Base-by-base conservation (phyloP, 352 stramenopile species). In the Phytophthora kernoviae region DNA sequence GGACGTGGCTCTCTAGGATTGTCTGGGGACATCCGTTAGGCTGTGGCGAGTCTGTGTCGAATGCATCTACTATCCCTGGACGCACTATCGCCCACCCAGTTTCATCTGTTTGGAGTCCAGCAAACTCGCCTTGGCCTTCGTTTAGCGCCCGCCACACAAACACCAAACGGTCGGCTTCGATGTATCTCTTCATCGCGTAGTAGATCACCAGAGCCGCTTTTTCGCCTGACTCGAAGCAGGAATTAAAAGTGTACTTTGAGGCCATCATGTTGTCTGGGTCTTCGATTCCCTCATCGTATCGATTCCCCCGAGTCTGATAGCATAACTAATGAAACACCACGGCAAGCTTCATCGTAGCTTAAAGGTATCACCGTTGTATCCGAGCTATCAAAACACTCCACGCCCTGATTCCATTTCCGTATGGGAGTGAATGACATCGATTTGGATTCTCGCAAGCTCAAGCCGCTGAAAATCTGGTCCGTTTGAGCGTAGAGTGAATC, bases 141-240 rank as follows among this genome's bases (percentile, higher is more conserved):
- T 39, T 62, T 2, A 77, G 51, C 11, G 55, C 54, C 11, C 75
- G 73, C 78, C 75, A 88, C 26, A 84, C 75, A 21, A 85, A 68
- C 44, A 85, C 78, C 45, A 81, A 54, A 5, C 78, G 70, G 17
- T 68, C 56, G 10, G 37, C 26, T 44, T 84, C 70, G 2, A 65
- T 52, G 52, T 75, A 82, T 45, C 58, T 63, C 9, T 53, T 58
- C 17, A 50, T 24, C 6, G 48, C 68, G 4, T 30, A 21, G 32
- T 61, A n/a, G 6, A 58, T 34, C 18, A 44, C 18, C 15, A 67
- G 15, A 20, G 55, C 36, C 2, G 37, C 33, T 21, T 10, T 34
- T 22, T 56, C 42, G 27, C 21, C 65, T 22, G 26, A 42, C 21
- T 53, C 22, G 5, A 58, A 27, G 30, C 40, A 20, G 15, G 36